Percentiles rank a stretch among this genome's conserved stretches.
phyloP scores from a whole-genome alignment of 106 monocot genomes.

The Acanthochlamys bracteata region DNA sequence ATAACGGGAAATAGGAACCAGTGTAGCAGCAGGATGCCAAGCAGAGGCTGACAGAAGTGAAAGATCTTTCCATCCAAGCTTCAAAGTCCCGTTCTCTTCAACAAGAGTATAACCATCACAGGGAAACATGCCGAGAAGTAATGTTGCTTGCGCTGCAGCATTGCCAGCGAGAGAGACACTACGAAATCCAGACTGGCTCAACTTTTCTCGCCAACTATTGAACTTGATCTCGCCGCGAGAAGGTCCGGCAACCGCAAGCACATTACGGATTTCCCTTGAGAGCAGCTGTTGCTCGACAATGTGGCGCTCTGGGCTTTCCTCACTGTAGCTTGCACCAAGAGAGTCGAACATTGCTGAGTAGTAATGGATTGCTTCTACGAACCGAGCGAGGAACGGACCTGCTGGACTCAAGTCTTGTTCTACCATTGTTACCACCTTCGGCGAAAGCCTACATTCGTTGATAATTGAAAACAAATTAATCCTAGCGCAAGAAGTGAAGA shows the following conservation, averaged over 20 bases:
- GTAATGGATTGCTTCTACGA: slow-evolving; percentile 97
- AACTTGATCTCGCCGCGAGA: slow-evolving; percentile 79
- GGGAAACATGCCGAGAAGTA: slow-evolving; percentile 89
- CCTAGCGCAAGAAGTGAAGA: too few species aligned
- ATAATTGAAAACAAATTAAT: not conserved
- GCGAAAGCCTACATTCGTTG: slow-evolving; percentile 42
- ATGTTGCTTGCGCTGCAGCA: slow-evolving; percentile 74
- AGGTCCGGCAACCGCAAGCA: slow-evolving; percentile 86
- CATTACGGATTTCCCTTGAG: slow-evolving; percentile 87
- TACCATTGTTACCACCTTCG: slow-evolving; percentile 96
- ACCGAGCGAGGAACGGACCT: slow-evolving; percentile 77
- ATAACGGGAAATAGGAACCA: too few species aligned
- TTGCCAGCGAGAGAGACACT: slow-evolving; percentile 72
- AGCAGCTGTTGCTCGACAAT: slow-evolving; percentile 94
- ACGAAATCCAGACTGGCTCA: slow-evolving; percentile 77
- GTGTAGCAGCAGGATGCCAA: slow-evolving; percentile 43
- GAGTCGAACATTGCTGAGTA: slow-evolving; percentile 96
- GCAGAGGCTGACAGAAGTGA: slow-evolving; percentile 86
- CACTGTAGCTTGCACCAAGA: slow-evolving; percentile 75
- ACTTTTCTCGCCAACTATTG: slow-evolving; percentile 84
- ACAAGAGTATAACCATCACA: slow-evolving; percentile 88
- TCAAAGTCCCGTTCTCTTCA: slow-evolving; percentile 89
- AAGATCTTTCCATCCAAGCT: slow-evolving; percentile 98
- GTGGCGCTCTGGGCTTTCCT: slow-evolving; percentile 81
- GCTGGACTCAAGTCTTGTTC: slow-evolving; percentile 87